phyloP scores from a whole-genome alignment of 2,329 filamentous ascomycete species.

The Microcera coccophila region DNA sequence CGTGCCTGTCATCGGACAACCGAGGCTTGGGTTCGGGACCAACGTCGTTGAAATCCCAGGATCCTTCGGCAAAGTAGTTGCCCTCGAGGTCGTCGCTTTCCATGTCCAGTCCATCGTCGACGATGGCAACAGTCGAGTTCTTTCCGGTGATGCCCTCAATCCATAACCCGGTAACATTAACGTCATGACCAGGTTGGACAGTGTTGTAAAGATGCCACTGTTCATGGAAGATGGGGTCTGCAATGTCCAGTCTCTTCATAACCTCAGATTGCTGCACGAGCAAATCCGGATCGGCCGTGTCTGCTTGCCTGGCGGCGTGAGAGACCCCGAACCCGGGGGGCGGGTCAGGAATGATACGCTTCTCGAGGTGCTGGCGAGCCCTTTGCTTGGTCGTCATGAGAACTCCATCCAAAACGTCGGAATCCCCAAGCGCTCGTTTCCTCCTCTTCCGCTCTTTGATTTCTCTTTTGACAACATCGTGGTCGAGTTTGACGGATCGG shows the following conservation, averaged over 20 bases:
- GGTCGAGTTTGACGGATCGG: slow-evolving; percentile 60
- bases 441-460: slow-evolving; percentile 54
- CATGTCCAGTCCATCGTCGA: slow-evolving; percentile 96
- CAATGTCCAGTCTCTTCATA: slow-evolving; percentile 65
- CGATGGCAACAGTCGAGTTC: slow-evolving; percentile 85
- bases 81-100: slow-evolving; percentile 85
- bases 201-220: slow-evolving; percentile 96
- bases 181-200: slow-evolving; percentile 75
- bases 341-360: slow-evolving; percentile 45
- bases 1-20: slow-evolving; percentile 82
- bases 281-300: slow-evolving; percentile 36
- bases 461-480: slow-evolving; percentile 56
- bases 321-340: slow-evolving; percentile 26
- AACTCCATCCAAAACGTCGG: slow-evolving; percentile 67
- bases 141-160: slow-evolving; percentile 83
- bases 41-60: slow-evolving; percentile 93
- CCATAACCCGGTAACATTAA: slow-evolving; percentile 97
- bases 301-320: slow-evolving; percentile 7
- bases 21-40: slow-evolving; percentile 72
- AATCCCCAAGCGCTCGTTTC: slow-evolving; percentile 53
- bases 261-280: slow-evolving; percentile 58
- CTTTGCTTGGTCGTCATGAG: slow-evolving; percentile 73
- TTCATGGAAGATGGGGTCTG: slow-evolving; percentile 84
- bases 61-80: slow-evolving; percentile 91
- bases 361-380: slow-evolving; percentile 49